Evolutionary conservation across 1,284 basidiomycete species (phyloP), one percentile per base, ranked within the genome.

Genomic region (Leccinum solheimii): DNA sequence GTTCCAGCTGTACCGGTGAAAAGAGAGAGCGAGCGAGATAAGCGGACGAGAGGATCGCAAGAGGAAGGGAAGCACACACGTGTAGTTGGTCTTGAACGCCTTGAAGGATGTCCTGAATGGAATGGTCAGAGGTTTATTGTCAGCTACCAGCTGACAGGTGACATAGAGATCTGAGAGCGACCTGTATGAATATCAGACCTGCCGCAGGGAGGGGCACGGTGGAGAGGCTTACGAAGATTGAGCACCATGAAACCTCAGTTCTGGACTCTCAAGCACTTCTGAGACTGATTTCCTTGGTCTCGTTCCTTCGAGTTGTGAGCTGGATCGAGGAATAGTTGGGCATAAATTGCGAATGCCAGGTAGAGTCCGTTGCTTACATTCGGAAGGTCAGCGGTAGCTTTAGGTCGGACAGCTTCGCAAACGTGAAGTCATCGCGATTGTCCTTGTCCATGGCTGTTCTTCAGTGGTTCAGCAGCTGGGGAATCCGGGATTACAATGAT

Each of bases 31-130:
- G 40, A 58, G 51, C 3, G 16, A 64, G 38, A 26, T 16, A 53
- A 56, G 54, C 32, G 23, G 49, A 14, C 26, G n/a, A 26, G 26
- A 50, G n/a, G 56, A 45, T 55, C 48, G 26, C 26, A 51, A 50
- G 7, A 3, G 11, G 52, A 40, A 38, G 11, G 9, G 55, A 36
- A 27, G 36, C 23, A 77, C 86, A 58, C 67, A 93, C 92, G 81
- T 89, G 72, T 95, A 94, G 51, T 80, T 84, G 64, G 84, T 86
- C 76, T 91, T 92, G 81, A 97, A 98, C 14, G 92, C 84, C 75
- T 96, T 97, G 83, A 94, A 96, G 0, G 92, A 86, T 0, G 97
- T 98, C 55, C 93, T 87, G 70, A 92, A 93, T 0, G 94, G 91
- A 27, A 96, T 90, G 0, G 94, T 95, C 45, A 97, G 80, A 0